Base-by-base conservation (phyloP, 805 yeast genomes). In the Metschnikowia kunwiensis region DNA sequence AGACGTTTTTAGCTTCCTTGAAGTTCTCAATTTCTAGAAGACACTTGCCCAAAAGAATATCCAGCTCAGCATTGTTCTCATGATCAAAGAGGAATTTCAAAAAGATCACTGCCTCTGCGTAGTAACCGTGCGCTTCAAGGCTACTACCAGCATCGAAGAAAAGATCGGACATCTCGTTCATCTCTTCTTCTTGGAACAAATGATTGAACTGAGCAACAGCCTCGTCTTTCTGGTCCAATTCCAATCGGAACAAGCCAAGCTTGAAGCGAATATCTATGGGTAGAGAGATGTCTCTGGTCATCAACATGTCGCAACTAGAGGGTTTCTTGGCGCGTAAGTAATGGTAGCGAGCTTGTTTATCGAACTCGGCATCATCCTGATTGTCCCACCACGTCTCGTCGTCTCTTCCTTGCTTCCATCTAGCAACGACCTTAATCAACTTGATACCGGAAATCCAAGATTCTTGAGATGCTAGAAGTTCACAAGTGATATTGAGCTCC, bases 181-280 rank as follows among this genome's bases (percentile, higher is more conserved):
- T 27, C 15, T 79, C 72, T 21, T 74, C 76, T 27, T 76, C 78
- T 24, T 72, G 72, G 28, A 78, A 58, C 9, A 89, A 61, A 42
- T 73, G 74, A 24, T 64, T 65, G 49, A 85, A 82, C 55, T 91
- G 97, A 7, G 58, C 60, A 39, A 80, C 53, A 0, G 96, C 95
- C 48, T 89, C 96, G 1, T 72, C 74, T 18, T 70, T 65, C 28
- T 81, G 70, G 34, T 77, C 80, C 24, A 77, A 61, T 37, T 79
- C 77, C 21, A 93, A 61, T 40, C 98, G 71, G 32, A 86, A 69
- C 8, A 79, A 58, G 0, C 96, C 95, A 16, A 93, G 56, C 57
- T 93, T 86, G 20, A 79, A 80, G 36, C 97, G 63, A 17, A 93
- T 85, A 63, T 91, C 97, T 30, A 89, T 78, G 1, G 97, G 97